These are phyloP conservation scores for Aspergillus ochraceus DNA, from an alignment of 2,329 filamentous ascomycete genomes.

Conservation along the genomic window DNA sequence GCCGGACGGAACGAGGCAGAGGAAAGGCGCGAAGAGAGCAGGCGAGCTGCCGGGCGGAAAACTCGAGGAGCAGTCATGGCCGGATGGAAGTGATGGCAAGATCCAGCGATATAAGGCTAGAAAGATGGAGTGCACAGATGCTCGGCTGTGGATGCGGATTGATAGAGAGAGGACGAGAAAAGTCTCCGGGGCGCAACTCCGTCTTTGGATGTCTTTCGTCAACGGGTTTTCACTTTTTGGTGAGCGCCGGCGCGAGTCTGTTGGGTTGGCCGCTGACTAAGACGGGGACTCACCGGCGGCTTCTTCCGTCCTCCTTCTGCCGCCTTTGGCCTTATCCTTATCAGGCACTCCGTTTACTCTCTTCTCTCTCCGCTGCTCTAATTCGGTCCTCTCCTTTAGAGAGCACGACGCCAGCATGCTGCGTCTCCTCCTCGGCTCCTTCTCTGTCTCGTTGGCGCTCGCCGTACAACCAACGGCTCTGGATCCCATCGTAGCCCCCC, in stretches of 20 bases:
- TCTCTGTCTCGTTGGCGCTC: constrained; percentile 25
- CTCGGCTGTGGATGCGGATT: constrained; percentile 10
- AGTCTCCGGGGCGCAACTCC: constrained; percentile 13
- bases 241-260: constrained; percentile 31
- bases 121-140: constrained; percentile 11
- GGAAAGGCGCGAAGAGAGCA: constrained; percentile 57
- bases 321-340: not conserved
- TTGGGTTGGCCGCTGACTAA: constrained; percentile 37
- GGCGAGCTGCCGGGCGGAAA: constrained; percentile 63
- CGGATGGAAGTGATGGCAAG: constrained; percentile 25
- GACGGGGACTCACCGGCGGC: constrained; percentile 36
- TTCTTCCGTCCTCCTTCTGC: constrained; percentile 31
- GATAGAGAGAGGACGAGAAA: constrained; percentile 9
- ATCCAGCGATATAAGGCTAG: constrained; percentile 14
- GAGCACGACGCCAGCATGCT: not conserved
- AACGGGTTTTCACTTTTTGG: constrained; percentile 22
- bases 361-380: not conserved
- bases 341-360: not conserved
- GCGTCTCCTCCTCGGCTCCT: constrained; percentile 17
- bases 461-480: constrained; percentile 77
- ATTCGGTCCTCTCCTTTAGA: too few relatives aligned
- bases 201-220: constrained; percentile 9
- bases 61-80: constrained; percentile 62
- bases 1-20: constrained; percentile 54
- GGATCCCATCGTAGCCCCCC: constrained; percentile 73